Conservation (phyloP, 441 rosid species). For the Pelargonium myrrhifolium region DNA sequence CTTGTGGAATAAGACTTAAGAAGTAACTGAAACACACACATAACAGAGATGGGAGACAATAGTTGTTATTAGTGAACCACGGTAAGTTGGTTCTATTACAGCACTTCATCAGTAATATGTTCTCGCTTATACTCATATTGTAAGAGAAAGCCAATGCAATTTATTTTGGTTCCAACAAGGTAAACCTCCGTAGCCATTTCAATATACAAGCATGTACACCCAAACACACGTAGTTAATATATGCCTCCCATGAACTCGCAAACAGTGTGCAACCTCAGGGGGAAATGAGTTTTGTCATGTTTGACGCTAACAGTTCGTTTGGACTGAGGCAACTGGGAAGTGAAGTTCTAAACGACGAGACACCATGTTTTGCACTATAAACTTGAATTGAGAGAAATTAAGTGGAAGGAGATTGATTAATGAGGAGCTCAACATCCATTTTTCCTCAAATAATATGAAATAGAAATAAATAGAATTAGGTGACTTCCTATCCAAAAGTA, state of each 20-base stretch:
- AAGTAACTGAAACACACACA: neutral
- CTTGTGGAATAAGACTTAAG: neutral
- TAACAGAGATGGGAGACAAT: neutral
- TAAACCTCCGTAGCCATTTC: neutral
- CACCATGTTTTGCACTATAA: neutral
- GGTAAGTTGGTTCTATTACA: slow-evolving; percentile 6
- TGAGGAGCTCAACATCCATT: neutral
- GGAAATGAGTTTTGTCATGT: too few relatives aligned
- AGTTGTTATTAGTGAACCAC: neutral
- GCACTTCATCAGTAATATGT: neutral
- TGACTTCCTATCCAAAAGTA: too few relatives aligned
- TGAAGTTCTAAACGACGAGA: neutral
- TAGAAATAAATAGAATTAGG: too few relatives aligned
- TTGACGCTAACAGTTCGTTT: neutral
- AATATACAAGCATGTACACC: neutral
- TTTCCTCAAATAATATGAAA: neutral
- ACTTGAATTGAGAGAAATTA: neutral
- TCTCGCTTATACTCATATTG: neutral
- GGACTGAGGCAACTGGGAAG: neutral
- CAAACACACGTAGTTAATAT: neutral
- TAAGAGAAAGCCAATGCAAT: neutral
- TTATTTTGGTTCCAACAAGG: neutral
- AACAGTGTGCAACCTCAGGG: neutral
- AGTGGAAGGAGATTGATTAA: neutral
- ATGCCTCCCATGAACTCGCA: slow-evolving; percentile 3